These are phyloP conservation scores for Kwoniella europaea DNA, from an alignment of 768 basidiomycete species.

Conservation along the genomic window DNA sequence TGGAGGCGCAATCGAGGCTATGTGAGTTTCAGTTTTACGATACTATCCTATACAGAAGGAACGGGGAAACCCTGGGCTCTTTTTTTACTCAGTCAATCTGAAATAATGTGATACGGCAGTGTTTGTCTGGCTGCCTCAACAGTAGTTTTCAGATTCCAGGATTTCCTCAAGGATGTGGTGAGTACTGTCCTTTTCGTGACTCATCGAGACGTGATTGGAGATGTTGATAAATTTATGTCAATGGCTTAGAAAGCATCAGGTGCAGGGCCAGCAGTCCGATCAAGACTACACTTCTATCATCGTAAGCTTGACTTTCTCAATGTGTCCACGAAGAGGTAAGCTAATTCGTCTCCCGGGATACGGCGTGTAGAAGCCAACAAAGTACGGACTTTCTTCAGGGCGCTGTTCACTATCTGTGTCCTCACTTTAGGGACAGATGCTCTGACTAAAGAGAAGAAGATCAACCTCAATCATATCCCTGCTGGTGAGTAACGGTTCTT, in stretches of 20 bases:
- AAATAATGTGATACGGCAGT: slow-evolving; percentile 8
- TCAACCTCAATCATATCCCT: slow-evolving; percentile 28
- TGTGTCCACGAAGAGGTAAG: not conserved
- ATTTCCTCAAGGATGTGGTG: slow-evolving; percentile 42
- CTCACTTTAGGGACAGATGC: slow-evolving; percentile 39
- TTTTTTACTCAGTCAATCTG: too few relatives aligned
- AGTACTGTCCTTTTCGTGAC: not conserved
- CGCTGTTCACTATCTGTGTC: slow-evolving; percentile 26
- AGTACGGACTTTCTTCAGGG: slow-evolving; percentile 42
- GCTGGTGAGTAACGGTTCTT: slow-evolving; percentile 12
- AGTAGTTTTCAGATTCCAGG: slow-evolving; percentile 36
- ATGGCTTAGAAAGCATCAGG: slow-evolving; percentile 22
- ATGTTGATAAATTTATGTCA: too few relatives aligned
- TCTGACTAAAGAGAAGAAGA: slow-evolving; percentile 26
- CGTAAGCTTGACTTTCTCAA: slow-evolving; percentile 6
- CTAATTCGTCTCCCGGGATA: not conserved
- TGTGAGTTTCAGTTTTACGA: slow-evolving; percentile 26
- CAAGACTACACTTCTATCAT: slow-evolving; percentile 47
- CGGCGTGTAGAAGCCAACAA: slow-evolving; percentile 32
- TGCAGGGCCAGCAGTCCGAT: slow-evolving; percentile 44
- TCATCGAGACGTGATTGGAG: too few relatives aligned
- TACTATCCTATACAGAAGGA: too few relatives aligned
- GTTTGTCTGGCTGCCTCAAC: slow-evolving; percentile 29
- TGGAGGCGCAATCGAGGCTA: slow-evolving; percentile 32
- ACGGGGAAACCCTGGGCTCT: too few relatives aligned